Evolutionary conservation across 1,139 yeast species (phyloP).

Genomic region (Scheffersomyces stambukii): DNA sequence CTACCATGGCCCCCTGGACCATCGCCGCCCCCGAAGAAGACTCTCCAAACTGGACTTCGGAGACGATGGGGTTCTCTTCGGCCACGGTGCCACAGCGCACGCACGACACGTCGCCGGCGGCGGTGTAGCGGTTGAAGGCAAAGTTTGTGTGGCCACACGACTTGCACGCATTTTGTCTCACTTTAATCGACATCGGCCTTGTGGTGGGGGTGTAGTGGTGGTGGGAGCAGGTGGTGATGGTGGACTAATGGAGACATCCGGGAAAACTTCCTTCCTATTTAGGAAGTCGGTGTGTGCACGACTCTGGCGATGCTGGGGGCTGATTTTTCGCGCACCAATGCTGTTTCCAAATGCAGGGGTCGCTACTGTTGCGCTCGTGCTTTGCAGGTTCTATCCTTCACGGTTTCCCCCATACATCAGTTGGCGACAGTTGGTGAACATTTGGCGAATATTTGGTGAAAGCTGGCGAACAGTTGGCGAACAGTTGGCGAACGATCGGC

Average conservation of each 20-base stretch:
- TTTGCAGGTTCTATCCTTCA: too few relatives aligned
- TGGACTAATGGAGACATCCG: not conserved
- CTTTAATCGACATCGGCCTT: constrained; percentile 6
- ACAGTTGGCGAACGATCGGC: too few relatives aligned
- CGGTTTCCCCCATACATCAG: too few relatives aligned
- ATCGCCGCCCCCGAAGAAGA: constrained; percentile 90
- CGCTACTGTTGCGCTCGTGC: too few relatives aligned
- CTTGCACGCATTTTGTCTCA: constrained; percentile 20
- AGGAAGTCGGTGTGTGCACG: too few relatives aligned
- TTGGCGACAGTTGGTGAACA: too few relatives aligned
- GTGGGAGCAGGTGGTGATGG: constrained; percentile 1
- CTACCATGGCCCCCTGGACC: constrained; percentile 91
- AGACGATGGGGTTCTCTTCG: constrained; percentile 90
- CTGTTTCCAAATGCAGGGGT: too few relatives aligned
- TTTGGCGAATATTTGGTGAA: too few relatives aligned
- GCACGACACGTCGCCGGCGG: constrained; percentile 79
- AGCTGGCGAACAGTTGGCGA: too few relatives aligned
- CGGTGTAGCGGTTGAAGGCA: constrained; percentile 37
- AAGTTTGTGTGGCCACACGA: constrained; percentile 32
- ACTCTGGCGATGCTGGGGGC: too few relatives aligned
- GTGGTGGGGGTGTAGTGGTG: constrained; percentile 1
- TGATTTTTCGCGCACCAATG: too few relatives aligned
- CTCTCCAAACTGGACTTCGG: constrained; percentile 94
- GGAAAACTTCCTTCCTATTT: not conserved
- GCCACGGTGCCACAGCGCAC: constrained; percentile 78